A percentile compares a stretch with the other conserved stretches of the same genome.
Conservation (phyloP, 2,329 filamentous ascomycete species). For the Apiospora pterosperma region DNA sequence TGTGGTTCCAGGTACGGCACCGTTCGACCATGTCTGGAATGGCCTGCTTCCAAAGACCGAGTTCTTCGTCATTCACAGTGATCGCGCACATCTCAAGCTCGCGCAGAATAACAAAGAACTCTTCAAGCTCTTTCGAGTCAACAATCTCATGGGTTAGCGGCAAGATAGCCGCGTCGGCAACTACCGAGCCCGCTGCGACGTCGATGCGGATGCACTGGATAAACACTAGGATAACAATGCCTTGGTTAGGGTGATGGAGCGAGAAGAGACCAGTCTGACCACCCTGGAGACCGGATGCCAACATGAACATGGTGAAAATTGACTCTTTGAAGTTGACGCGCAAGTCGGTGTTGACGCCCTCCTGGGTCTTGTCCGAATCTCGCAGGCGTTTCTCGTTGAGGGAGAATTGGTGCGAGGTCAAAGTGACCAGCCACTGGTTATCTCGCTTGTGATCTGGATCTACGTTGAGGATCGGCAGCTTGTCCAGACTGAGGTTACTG, state of each 20-base stretch:
- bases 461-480: slow-evolving; percentile 39
- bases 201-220: slow-evolving; percentile 43
- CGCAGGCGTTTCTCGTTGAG: slow-evolving; percentile 36
- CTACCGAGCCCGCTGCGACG: slow-evolving; percentile 35
- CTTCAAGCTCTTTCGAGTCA: slow-evolving; percentile 26
- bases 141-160: slow-evolving; percentile 37
- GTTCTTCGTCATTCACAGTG: slow-evolving; percentile 50
- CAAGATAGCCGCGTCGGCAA: slow-evolving; percentile 45
- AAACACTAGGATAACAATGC: slow-evolving; percentile 29
- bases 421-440: slow-evolving; percentile 35
- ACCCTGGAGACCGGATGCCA: slow-evolving; percentile 41
- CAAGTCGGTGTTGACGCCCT: slow-evolving; percentile 23
- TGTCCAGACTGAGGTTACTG: slow-evolving; percentile 41
- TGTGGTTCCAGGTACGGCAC: slow-evolving; percentile 46
- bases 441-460: slow-evolving; percentile 24
- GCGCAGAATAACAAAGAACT: slow-evolving; percentile 35
- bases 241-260: slow-evolving; percentile 31
- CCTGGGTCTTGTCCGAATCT: slow-evolving; percentile 16
- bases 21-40: slow-evolving; percentile 44
- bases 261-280: slow-evolving; percentile 42
- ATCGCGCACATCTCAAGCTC: slow-evolving; percentile 33
- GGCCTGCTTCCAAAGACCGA: slow-evolving; percentile 47
- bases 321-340: slow-evolving; percentile 47
- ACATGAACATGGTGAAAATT: slow-evolving; percentile 43
- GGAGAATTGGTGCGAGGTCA: slow-evolving; percentile 39